Evolutionary conservation across 192 early-diverging fungal species (phyloP), one percentile per base, ranked within the genome.

Genomic region (Podila minutissima): DNA sequence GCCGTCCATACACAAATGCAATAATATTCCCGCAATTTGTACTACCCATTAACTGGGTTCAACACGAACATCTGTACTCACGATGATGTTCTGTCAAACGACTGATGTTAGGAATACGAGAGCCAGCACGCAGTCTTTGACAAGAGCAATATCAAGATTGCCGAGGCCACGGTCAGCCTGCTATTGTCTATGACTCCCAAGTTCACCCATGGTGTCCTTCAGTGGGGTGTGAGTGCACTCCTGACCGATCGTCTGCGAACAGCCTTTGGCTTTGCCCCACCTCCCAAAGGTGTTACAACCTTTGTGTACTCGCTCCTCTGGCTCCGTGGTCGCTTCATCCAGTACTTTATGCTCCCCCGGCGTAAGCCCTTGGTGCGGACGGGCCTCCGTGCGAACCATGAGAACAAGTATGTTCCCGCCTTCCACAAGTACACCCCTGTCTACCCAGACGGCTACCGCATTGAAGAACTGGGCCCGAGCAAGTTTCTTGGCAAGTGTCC

Each of bases 401-500:
- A 82, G 0, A 69, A 69, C 17, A 72, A 69, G 32, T 86, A 74
- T 67, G 74, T 84, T 2, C 78, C 85, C 12, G 24, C 37, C 6
- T 86, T 62, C 55, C 62, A 82, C 79, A 67, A 84, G 20, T 86
- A 82, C 46, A 59, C 64, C 24, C 38, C 62, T 24, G 74, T 84
- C 2, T 84, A 84, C 62, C 35, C 64, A 8, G 59, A 82, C 20
- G 85, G 85, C 4, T 86, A 86, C 49, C 59, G 61, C 15, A 64
- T 84, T 20, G 69, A 76, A 48, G 85, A 86, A 38, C 29, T 86
- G 0, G 85, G 85, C 20, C 85, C 82, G 3, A 73, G 60, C 3
- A 82, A 83, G 68, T 82, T 83, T 12, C n/a, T 73, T 22, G 74
- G 74, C 13, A 83, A 83, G 60, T 78, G 82, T 28, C 85, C 82